These are phyloP conservation scores for Fragaria nilgerrensis DNA, from an alignment of 306 rosid species.

Conservation along the genomic window DNA sequence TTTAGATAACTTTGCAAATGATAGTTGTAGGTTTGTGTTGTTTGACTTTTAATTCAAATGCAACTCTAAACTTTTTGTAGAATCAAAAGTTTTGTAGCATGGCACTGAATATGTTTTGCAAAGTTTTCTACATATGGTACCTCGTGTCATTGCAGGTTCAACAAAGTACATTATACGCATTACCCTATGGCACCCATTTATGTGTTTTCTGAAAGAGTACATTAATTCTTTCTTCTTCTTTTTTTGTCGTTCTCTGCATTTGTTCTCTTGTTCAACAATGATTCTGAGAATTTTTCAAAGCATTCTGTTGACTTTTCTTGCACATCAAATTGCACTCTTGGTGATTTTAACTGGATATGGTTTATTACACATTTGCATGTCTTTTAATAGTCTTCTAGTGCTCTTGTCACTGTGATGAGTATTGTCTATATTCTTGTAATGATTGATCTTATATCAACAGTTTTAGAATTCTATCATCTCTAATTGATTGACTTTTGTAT, in stretches of 20 bases:
- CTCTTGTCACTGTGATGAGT: neutral
- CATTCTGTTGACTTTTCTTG: neutral
- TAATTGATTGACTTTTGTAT: neutral
- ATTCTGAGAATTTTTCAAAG: neutral
- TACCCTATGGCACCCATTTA: neutral
- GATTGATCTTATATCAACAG: neutral
- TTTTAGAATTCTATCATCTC: neutral
- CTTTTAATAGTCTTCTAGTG: neutral
- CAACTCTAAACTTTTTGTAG: too few relatives aligned
- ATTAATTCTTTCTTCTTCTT: neutral
- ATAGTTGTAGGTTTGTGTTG: too few relatives aligned
- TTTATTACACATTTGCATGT: neutral
- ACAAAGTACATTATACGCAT: neutral
- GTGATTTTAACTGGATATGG: neutral
- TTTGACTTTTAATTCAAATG: too few relatives aligned
- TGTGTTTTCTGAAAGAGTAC: neutral
- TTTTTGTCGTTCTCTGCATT: neutral
- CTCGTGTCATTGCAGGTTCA: neutral
- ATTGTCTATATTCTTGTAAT: neutral
- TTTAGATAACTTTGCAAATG: too few relatives aligned
- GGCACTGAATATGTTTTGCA: too few relatives aligned
- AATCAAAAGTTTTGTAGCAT: too few relatives aligned
- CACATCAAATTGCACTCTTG: neutral
- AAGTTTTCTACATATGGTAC: neutral
- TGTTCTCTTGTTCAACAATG: neutral